Evolutionary conservation across 2,329 filamentous ascomycete genomes (phyloP).

Genomic region (Elsinoe ampelina): DNA sequence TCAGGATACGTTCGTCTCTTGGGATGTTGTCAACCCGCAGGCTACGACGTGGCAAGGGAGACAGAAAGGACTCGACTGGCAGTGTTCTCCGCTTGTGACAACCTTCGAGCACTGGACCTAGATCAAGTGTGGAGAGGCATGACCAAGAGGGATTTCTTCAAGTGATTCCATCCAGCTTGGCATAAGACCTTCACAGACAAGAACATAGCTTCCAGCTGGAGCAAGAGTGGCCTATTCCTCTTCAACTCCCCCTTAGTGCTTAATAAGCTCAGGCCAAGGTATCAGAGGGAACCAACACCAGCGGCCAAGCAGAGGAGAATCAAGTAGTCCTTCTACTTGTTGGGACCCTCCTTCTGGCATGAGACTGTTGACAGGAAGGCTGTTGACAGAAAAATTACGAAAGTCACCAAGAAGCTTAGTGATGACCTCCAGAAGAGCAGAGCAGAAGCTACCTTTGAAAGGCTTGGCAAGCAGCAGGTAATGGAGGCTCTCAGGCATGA

Average conservation of each 20-base stretch:
- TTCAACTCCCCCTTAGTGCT: slow-evolving; percentile 13
- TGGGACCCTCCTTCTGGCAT: background rate
- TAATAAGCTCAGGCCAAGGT: background rate
- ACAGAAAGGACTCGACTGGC: too few species aligned
- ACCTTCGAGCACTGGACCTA: too few species aligned
- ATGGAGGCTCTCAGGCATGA: background rate
- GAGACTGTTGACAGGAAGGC: background rate
- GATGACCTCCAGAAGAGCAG: background rate
- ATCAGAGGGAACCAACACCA: background rate
- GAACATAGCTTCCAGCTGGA: slow-evolving; percentile 15
- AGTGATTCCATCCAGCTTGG: slow-evolving; percentile 16
- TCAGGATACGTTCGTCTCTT: too few species aligned
- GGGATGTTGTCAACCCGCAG: too few species aligned
- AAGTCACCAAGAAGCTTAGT: background rate
- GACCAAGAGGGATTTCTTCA: slow-evolving; percentile 17
- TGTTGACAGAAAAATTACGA: background rate
- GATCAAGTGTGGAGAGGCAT: too few species aligned
- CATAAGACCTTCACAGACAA: slow-evolving; percentile 14
- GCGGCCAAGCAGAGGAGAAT: background rate
- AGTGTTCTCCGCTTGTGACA: too few species aligned
- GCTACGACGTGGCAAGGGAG: too few species aligned
- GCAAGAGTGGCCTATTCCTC: slow-evolving; percentile 15
- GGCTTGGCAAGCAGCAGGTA: background rate
- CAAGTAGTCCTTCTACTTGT: background rate
- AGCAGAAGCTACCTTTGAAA: background rate